Base-by-base conservation (phyloP, 2,329 filamentous ascomycete genomes). In the Alternaria panax region DNA sequence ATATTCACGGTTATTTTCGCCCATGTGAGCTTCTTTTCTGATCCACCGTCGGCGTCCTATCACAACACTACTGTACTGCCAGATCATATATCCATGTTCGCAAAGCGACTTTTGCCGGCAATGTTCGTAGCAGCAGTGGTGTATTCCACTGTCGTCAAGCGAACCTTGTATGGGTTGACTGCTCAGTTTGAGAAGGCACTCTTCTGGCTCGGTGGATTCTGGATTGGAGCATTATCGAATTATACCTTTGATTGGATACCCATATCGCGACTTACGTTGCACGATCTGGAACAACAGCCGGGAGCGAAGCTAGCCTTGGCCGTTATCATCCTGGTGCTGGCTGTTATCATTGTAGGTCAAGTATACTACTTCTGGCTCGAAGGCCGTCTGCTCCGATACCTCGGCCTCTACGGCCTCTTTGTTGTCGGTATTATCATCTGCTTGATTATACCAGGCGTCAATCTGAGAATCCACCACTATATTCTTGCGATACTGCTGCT, bases 211-310 rank as follows among this genome's bases (percentile, higher is more conserved):
- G 93, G 93, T 0, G 89, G 88, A 12, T 92, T 91, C 74, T 98
- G 95, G 90, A 88, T 97, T 43, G 94, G 93, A 16, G 90, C 92
- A 1, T 80, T 98, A 63, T 93, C 93, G 67, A 98, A 98, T 76
- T 95, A 97, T 78, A 97, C 95, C 0, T 92, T 98, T 70, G 90
- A 92, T 64, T 90, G 92, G 81, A 97, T 98, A 60, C 95, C 95
- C 0, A 95, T 99, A 66, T 88, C 92, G 75, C 89, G 95, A 5
- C 85, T 99, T 16, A 97, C 91, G 9, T 87, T 89, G 0, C 92
- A 95, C 74, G 95, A 99, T 72, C 86, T 99, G 30, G 81, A 90
- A 41, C 90, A 93, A 71, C 93, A 98, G 74, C 94, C 95, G 0
- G 94, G 94, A 5, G 95, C 94, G 0, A 90, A 92, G 62, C 83